These are phyloP conservation scores for Arachnopeziza araneosa DNA, from an alignment of 2,329 filamentous ascomycete species.

Conservation along the genomic window DNA sequence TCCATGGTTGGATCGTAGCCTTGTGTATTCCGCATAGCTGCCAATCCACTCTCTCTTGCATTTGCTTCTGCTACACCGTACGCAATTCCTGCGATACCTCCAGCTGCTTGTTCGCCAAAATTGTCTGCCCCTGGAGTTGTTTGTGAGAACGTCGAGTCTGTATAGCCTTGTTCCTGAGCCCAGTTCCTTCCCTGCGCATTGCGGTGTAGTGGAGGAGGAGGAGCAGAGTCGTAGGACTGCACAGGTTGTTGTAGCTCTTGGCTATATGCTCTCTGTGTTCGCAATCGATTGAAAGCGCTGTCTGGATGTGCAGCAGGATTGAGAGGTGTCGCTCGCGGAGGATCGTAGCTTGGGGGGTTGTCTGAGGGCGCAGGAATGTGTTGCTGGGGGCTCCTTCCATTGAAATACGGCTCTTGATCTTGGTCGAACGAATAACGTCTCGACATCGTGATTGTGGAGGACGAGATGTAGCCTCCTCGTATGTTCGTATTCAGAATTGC, in stretches of 20 bases:
- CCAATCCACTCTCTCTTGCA: conserved; percentile 58
- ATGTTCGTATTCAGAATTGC: neutral
- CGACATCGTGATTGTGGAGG: neutral
- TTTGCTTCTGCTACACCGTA: conserved; percentile 60
- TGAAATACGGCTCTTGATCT: neutral
- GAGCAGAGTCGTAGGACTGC: conserved; percentile 13
- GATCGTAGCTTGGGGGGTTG: neutral
- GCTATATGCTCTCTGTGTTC: conserved; percentile 18
- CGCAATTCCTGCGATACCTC: conserved; percentile 64
- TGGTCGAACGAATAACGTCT: conserved; percentile 1
- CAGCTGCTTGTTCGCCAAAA: conserved; percentile 54
- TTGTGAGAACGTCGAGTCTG: conserved; percentile 28
- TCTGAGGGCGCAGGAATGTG: neutral
- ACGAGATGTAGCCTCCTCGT: neutral
- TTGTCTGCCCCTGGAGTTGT: conserved; percentile 63
- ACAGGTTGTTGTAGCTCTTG: conserved; percentile 10
- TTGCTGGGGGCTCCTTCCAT: conserved; percentile 1
- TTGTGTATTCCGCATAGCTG: conserved; percentile 46
- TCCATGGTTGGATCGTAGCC: conserved; percentile 22
- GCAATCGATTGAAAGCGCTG: conserved; percentile 22
- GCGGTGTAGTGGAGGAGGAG: conserved; percentile 30
- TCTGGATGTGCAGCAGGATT: conserved; percentile 23
- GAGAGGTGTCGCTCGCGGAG: conserved; percentile 1
- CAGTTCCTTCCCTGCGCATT: conserved; percentile 22
- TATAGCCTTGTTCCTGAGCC: conserved; percentile 21